Base-by-base conservation (phyloP, 257 asterid genomes). In the Nicotiana noctiflora region DNA sequence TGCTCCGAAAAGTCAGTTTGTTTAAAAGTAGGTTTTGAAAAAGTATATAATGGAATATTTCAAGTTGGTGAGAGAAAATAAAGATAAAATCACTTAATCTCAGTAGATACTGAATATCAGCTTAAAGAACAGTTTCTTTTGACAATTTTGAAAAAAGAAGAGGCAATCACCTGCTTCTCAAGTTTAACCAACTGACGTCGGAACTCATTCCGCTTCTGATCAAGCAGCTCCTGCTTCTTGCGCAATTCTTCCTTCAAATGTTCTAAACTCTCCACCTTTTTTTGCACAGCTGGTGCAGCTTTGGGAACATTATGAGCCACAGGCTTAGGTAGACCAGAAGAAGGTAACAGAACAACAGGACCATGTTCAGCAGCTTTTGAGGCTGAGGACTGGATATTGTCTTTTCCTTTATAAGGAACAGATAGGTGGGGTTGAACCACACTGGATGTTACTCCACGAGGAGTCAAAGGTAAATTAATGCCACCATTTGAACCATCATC, bases 181-280 rank as follows among this genome's bases (percentile, higher is more conserved):
- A 96, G 98, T 86, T 88, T 91, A 85, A 88, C 88, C 75, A 96
- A 83, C 85, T 89, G 91, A 75, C 82, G 94, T 82, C 86, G 86
- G 84, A 96, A 96, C 81, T 92, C 98, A 62, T 84, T 88, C 53
- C 98, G 89, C 87, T 96, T 96, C 86, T 90, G 94, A 81, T 91
- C 98, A 82, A 96, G 98, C 97, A 96, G 88, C 89, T 91, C 98
- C 89, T 87, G 99, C 92, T 96, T 96, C 93, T 90, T 94, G 80
- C 96, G 98, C 79, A 96, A 89, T 83, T 94, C 93, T 88, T 91
- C 98, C 87, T 94, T 96, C 89, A 96, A 85, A 84, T 90, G 89
- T 90, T 91, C 98, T 83, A 96, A 89, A 63, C 55, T 93, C 85
- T 89, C 99, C 87, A 90, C 79, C 85, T 94, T 91, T 93, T 89